Conservation (phyloP, 257 asterid genomes). For the Echium plantagineum region DNA sequence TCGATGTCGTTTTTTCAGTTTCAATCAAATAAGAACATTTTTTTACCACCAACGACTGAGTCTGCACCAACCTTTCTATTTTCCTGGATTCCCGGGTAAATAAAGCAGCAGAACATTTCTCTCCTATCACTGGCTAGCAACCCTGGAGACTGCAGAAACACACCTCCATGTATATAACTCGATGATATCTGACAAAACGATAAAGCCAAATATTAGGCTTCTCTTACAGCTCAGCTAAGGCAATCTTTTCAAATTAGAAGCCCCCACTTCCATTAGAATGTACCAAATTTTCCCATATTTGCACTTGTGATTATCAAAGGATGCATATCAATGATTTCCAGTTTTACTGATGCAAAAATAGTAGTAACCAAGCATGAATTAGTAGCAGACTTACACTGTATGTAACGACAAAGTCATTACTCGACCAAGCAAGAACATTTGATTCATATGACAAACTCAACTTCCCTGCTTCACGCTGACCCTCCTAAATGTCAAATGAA, state of each 20-base stretch:
- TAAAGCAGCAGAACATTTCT: constrained; percentile 68
- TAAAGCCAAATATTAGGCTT: neutral
- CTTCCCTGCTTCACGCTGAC: constrained; percentile 53
- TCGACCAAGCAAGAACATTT: constrained; percentile 82
- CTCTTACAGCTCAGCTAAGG: constrained; percentile 2
- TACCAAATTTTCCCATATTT: neutral
- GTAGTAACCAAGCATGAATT: neutral
- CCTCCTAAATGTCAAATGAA: constrained; percentile 39
- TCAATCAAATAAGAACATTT: too few species aligned
- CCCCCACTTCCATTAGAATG: neutral
- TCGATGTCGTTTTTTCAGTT: too few species aligned
- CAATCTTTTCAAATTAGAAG: too few species aligned
- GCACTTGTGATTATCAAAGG: neutral
- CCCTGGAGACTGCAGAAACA: constrained; percentile 61
- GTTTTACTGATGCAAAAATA: neutral
- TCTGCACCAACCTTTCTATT: constrained; percentile 35
- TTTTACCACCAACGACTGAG: neutral
- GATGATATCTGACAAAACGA: constrained; percentile 43
- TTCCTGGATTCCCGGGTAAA: constrained; percentile 54
- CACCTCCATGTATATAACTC: constrained; percentile 43
- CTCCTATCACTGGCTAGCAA: constrained; percentile 53
- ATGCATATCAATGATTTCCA: too few species aligned
- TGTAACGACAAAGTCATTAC: constrained; percentile 45
- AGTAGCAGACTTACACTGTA: constrained; percentile 40
- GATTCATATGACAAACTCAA: constrained; percentile 52